These are phyloP conservation scores for Talaromyces sp. DNA, from an alignment of 2,329 filamentous ascomycete species.

Conservation along the genomic window DNA sequence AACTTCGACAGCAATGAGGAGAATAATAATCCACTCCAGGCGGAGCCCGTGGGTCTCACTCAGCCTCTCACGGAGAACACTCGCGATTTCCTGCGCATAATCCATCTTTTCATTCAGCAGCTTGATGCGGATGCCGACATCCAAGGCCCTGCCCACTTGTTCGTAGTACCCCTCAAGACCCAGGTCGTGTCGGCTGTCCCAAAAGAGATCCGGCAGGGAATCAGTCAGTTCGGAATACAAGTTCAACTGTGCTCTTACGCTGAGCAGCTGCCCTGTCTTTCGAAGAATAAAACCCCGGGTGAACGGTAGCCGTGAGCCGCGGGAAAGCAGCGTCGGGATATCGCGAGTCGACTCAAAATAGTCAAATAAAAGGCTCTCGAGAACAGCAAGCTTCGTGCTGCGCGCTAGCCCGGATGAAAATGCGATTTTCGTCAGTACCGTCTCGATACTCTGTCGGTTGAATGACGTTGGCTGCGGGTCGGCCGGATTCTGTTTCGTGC, in stretches of 20 bases:
- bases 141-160: conserved; percentile 81
- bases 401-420: conserved; percentile 92
- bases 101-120: conserved; percentile 96
- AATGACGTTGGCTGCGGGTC: conserved; percentile 17
- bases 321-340: conserved; percentile 74
- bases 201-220: conserved; percentile 91
- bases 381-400: conserved; percentile 86
- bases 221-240: conserved; percentile 96
- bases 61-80: conserved; percentile 77
- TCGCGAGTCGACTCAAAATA: conserved; percentile 84
- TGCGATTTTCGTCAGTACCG: conserved; percentile 85
- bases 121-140: conserved; percentile 86
- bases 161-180: conserved; percentile 94
- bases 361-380: conserved; percentile 74
- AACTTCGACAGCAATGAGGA: conserved; percentile 88
- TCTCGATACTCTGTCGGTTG: conserved; percentile 46
- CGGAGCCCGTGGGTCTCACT: conserved; percentile 85
- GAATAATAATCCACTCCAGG: conserved; percentile 93
- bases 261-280: conserved; percentile 88
- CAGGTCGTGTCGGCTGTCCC: conserved; percentile 85
- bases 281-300: conserved; percentile 76
- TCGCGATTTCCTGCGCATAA: conserved; percentile 93
- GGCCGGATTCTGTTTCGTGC: conserved; percentile 55
- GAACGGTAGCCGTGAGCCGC: conserved; percentile 59
- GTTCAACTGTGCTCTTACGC: conserved; percentile 86